These are phyloP conservation scores for Talaromyces atroroseus DNA, from an alignment of 2,329 filamentous ascomycete genomes.

Conservation along the genomic window DNA sequence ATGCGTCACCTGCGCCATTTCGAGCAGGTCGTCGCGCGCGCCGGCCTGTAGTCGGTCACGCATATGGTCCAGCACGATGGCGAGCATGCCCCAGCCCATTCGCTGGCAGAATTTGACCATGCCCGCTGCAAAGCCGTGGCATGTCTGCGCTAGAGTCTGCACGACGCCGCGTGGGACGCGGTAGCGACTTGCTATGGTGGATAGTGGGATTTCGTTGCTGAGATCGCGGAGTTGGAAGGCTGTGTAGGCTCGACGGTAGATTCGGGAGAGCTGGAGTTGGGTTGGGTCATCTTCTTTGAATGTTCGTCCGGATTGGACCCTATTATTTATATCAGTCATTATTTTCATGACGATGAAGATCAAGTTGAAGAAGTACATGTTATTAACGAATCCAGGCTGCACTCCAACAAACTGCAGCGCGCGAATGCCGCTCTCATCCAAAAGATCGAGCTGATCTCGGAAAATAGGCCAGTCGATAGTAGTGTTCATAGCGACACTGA, in stretches of 20 bases:
- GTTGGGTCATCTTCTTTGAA: conserved; percentile 58
- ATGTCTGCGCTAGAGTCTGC: conserved; percentile 67
- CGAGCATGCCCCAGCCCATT: conserved; percentile 71
- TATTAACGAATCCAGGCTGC: conserved; percentile 61
- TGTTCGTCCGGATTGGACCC: conserved; percentile 58
- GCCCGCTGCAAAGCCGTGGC: conserved; percentile 70
- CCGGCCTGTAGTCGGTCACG: conserved; percentile 68
- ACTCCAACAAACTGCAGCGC: conserved; percentile 65
- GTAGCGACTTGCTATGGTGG: conserved; percentile 65
- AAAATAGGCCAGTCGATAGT: conserved; percentile 68
- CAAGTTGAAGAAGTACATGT: conserved; percentile 48
- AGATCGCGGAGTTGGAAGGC: conserved; percentile 73
- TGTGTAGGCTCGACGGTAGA: conserved; percentile 68
- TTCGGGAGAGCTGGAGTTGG: conserved; percentile 56
- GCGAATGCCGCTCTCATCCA: conserved; percentile 66
- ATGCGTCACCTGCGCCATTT: conserved; percentile 65
- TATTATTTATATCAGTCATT: conserved; percentile 27
- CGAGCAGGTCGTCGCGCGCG: conserved; percentile 64
- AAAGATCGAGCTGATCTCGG: conserved; percentile 61
- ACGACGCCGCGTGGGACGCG: conserved; percentile 64
- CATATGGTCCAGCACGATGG: conserved; percentile 68
- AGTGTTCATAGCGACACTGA: conserved; percentile 47
- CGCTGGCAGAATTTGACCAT: conserved; percentile 74
- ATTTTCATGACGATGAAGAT: background rate
- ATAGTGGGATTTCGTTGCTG: conserved; percentile 69